These are phyloP conservation scores for Heteromeles arbutifolia DNA, from an alignment of 306 rosid genomes.

Conservation along the genomic window DNA sequence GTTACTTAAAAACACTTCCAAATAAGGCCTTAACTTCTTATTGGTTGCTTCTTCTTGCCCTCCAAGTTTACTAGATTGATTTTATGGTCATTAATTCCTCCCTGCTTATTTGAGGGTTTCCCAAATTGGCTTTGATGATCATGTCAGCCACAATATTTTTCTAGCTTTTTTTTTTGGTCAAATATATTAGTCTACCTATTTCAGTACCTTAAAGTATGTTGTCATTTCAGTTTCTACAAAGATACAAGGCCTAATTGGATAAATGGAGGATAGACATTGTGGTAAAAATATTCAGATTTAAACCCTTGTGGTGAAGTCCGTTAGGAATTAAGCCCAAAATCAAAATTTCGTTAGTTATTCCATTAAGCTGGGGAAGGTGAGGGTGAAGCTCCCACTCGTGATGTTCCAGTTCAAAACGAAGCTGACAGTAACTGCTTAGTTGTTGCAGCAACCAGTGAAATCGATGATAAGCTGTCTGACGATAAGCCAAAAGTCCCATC, in stretches of 20 bases:
- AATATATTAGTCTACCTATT: background rate
- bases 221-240: background rate
- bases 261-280: too few species aligned
- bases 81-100: background rate
- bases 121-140: too few species aligned
- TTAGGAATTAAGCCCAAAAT: too few species aligned
- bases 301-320: too few species aligned
- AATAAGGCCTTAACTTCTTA: background rate
- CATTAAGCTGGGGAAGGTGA: constrained; percentile 28
- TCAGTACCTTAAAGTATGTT: background rate
- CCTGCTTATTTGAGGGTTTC: background rate
- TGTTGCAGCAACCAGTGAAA: constrained; percentile 23
- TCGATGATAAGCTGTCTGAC: constrained; percentile 23
- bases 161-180: too few species aligned
- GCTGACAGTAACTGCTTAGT: constrained; percentile 19
- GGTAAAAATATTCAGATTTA: too few species aligned
- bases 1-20: too few species aligned
- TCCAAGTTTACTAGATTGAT: background rate
- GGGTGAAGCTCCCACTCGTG: constrained; percentile 21
- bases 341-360: too few species aligned
- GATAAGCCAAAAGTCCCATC: constrained; percentile 14
- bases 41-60: background rate
- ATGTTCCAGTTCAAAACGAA: constrained; percentile 26
- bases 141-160: background rate
- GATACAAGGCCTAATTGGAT: background rate